phyloP scores from a whole-genome alignment of 306 rosid genomes.

The Rosa persica region DNA sequence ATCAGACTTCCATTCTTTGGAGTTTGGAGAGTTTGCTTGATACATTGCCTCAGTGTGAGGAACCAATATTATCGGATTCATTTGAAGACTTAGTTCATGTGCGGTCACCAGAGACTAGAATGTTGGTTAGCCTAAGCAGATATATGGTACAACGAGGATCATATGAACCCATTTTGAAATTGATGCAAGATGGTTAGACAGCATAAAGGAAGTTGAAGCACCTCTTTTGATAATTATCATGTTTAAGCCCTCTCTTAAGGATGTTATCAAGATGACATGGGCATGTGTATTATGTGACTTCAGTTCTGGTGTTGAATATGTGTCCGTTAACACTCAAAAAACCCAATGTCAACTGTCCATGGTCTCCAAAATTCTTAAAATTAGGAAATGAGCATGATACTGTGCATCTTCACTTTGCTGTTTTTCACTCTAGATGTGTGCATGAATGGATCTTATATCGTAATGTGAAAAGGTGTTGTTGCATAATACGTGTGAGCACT shows the following conservation, averaged over 20 bases:
- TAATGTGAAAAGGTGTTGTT: background rate
- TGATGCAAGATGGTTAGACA: background rate
- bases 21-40: too few species aligned
- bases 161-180: background rate
- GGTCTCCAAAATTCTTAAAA: background rate
- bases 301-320: background rate
- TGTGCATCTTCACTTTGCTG: background rate
- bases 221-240: too few species aligned
- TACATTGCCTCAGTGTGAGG: too few species aligned
- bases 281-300: background rate
- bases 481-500: background rate
- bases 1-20: too few species aligned
- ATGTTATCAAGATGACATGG: background rate
- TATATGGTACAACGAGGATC: background rate
- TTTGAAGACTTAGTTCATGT: too few species aligned
- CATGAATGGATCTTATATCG: too few species aligned
- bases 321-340: background rate
- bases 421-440: background rate
- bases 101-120: too few species aligned
- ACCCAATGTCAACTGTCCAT: background rate
- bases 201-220: too few species aligned
- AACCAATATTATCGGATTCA: too few species aligned
- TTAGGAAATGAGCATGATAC: background rate
- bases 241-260: too few species aligned
- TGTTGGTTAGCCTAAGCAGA: too few species aligned